Conservation (phyloP, 2,329 filamentous ascomycete genomes). For the Nannizzia gypsea region DNA sequence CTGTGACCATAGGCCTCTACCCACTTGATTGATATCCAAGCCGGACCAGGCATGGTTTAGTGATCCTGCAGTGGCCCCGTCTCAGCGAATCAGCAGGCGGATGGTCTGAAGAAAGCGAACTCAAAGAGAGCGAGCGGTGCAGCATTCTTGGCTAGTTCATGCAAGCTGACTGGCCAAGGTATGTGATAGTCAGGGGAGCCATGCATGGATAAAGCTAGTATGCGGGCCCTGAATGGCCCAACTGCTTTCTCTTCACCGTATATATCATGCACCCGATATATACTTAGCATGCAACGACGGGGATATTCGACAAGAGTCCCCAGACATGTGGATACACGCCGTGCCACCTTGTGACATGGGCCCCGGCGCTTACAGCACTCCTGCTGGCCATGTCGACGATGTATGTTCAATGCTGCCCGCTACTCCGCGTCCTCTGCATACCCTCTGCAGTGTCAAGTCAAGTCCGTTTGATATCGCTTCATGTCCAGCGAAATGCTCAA, state of each 20-base stretch:
- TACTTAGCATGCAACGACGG: background rate
- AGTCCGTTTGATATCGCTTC: background rate
- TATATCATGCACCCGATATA: background rate
- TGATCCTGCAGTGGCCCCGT: background rate
- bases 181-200: background rate
- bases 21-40: background rate
- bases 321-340: background rate
- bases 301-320: background rate
- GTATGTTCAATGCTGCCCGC: background rate
- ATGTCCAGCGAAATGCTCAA: background rate
- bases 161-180: conserved; percentile 1
- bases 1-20: background rate
- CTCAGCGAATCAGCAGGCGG: background rate
- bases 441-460: background rate
- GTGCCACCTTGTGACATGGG: background rate
- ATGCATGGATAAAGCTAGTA: background rate
- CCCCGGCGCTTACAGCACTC: background rate
- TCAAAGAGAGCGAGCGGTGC: background rate
- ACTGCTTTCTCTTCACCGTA: background rate
- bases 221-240: background rate
- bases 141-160: background rate
- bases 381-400: background rate
- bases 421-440: background rate
- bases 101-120: background rate
- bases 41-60: background rate